Evolutionary conservation across 1,284 basidiomycete genomes (phyloP), one percentile per base, ranked within the genome.

Genomic region (Trichosporon coremiiforme): DNA sequence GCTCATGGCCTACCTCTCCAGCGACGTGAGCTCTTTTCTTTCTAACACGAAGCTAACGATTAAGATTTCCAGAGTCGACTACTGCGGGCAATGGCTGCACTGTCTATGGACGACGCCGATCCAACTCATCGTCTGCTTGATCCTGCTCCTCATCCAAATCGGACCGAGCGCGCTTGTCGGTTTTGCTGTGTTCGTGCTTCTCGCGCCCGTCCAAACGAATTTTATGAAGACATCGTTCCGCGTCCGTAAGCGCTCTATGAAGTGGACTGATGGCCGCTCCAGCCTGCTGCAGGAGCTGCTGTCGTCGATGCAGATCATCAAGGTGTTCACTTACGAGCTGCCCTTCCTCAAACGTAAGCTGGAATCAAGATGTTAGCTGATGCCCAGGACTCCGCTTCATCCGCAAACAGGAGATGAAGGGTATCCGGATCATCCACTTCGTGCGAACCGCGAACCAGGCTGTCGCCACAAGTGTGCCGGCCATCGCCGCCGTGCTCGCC

Each of bases 251-350:
- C 84, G 82, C 57, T 88, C 88, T 0, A 88, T 89, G 84, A 86
- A 85, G 68, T 92, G 87, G 86, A 93, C 91, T 0, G 95, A 98
- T 78, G 91, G 91, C 75, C 87, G 94, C 15, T 90, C 91, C 5
- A 91, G 91, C 76, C 83, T 94, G 2, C 86, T 95, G 6, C 91
- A 93, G 79, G 93, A 91, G 77, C 86, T 90, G 0, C 80, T 92
- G 12, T 87, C 88, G 50, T 88, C 87, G 0, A 91, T 91, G 89
- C 86, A 89, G 7, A 86, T 92, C 20, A 89, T 91, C 74, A 92
- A 92, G 79, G 90, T 90, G 76, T 91, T 92, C 79, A 88, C 87
- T 20, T 90, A 90, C 72, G 90, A 91, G 79, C 75, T 85, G 1
- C 88, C 89, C 0, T 90, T 90, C 79, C 77, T 90, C 57, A 85